Percentiles rank a stretch among this genome's conserved stretches.
Evolutionary conservation across 2,329 filamentous ascomycete genomes (phyloP).

Genomic region (Aspergillus novoparasiticus): DNA sequence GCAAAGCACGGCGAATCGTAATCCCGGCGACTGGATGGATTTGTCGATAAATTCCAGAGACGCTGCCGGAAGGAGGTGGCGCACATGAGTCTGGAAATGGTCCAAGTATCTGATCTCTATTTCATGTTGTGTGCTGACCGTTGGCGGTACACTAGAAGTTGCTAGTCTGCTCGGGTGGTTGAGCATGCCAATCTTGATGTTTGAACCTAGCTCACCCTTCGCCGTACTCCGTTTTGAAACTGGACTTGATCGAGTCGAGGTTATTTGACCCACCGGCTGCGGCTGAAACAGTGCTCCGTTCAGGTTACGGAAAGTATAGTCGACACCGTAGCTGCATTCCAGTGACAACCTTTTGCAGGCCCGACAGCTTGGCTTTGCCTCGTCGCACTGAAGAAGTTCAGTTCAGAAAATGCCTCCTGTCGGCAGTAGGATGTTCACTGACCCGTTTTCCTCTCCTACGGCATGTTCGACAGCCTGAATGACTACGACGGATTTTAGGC

Average conservation of each 20-base stretch:
- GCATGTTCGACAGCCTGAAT: conserved; percentile 19
- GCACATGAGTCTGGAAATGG: conserved; percentile 14
- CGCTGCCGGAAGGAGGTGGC: conserved; percentile 10
- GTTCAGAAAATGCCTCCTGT: not conserved
- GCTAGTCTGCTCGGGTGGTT: not conserved
- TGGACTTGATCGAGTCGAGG: not conserved
- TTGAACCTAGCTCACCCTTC: not conserved
- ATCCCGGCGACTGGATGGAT: not conserved
- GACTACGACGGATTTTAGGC: conserved; percentile 7
- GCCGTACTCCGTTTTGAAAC: not conserved
- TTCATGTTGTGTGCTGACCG: not conserved
- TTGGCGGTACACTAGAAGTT: not conserved
- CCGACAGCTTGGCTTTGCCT: conserved; percentile 15
- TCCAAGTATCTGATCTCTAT: conserved; percentile 9
- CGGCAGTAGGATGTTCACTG: not conserved
- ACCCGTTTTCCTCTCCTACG: conserved; percentile 19
- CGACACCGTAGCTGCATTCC: conserved; percentile 17
- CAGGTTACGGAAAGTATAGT: conserved; percentile 13
- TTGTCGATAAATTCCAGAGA: not conserved
- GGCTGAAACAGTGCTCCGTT: not conserved
- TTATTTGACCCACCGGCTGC: not conserved
- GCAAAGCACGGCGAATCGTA: conserved; percentile 13
- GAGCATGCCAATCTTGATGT: not conserved
- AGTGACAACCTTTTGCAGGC: conserved; percentile 16
- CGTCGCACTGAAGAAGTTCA: conserved; percentile 17